phyloP scores from a whole-genome alignment of 73 alveolate species.

The Stentor roeselii region DNA sequence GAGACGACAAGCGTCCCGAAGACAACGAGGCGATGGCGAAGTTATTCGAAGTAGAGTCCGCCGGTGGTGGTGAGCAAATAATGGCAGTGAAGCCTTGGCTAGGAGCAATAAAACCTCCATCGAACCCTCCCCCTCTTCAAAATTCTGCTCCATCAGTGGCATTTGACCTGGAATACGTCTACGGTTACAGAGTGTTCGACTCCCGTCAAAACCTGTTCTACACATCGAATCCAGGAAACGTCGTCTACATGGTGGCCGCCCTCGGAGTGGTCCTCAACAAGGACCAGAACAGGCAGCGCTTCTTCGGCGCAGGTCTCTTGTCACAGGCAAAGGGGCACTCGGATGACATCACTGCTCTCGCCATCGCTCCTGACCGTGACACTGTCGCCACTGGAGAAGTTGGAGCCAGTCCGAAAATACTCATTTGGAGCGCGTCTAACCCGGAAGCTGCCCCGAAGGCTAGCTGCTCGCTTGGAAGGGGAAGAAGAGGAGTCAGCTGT shows the following conservation, averaged over 20 bases:
- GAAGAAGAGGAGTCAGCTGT: conserved; percentile 84
- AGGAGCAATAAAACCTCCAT: conserved; percentile 78
- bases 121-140: conserved; percentile 48
- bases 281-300: conserved; percentile 72
- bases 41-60: conserved; percentile 69
- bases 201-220: conserved; percentile 86
- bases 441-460: conserved; percentile 74
- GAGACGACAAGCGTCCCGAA: conserved; percentile 46
- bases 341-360: conserved; percentile 91
- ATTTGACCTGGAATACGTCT: conserved; percentile 83
- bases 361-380: conserved; percentile 69
- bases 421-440: conserved; percentile 84
- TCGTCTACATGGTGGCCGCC: conserved; percentile 93
- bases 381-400: conserved; percentile 93
- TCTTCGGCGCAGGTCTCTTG: conserved; percentile 80
- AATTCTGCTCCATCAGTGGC: conserved; percentile 76
- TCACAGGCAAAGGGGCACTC: conserved; percentile 76
- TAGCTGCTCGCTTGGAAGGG: conserved; percentile 68
- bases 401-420: conserved; percentile 85
- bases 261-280: conserved; percentile 88
- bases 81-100: conserved; percentile 83
- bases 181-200: conserved; percentile 95
- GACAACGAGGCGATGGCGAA: conserved; percentile 34
- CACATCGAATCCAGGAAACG: conserved; percentile 70
- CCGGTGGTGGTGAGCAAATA: conserved; percentile 70